These are phyloP conservation scores for Camelina hispida DNA, from an alignment of 345 rosid genomes.

Conservation along the genomic window DNA sequence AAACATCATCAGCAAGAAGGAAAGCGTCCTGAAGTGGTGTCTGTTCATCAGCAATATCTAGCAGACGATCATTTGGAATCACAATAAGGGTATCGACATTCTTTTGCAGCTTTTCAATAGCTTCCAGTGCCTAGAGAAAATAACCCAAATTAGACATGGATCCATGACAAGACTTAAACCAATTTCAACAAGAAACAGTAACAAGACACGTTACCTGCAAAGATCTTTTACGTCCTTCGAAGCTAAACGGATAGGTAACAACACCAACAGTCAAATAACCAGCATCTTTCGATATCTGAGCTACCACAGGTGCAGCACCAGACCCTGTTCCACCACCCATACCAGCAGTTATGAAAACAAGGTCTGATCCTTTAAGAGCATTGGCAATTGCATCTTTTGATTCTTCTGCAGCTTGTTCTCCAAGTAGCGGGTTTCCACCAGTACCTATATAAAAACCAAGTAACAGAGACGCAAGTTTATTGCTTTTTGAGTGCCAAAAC, in stretches of 20 bases:
- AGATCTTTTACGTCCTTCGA: conserved; percentile 97
- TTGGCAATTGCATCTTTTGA: conserved; percentile 86
- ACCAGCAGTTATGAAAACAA: conserved; percentile 96
- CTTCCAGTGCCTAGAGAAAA: conserved; percentile 82
- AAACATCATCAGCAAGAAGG: conserved; percentile 97
- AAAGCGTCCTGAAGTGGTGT: conserved; percentile 97
- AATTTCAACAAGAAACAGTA: conserved; percentile 2
- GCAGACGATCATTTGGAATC: conserved; percentile 95
- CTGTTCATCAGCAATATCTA: conserved; percentile 98
- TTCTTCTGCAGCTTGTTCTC: conserved; percentile 99
- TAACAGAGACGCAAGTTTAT: conserved; percentile 20
- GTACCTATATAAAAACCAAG: conserved; percentile 60
- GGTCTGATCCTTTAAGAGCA: conserved; percentile 97
- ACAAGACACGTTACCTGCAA: conserved; percentile 59
- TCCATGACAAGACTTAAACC: conserved; percentile 7
- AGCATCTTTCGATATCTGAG: conserved; percentile 87
- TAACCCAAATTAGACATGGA: background rate
- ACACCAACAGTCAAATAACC: conserved; percentile 98
- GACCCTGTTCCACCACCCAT: conserved; percentile 99
- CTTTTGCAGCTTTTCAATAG: conserved; percentile 91
- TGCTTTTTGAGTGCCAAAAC: conserved; percentile 13
- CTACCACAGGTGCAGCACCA: conserved; percentile 99
- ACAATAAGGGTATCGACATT: conserved; percentile 96
- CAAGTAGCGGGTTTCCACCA: conserved; percentile 94
- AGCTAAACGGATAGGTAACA: conserved; percentile 98